phyloP scores from a whole-genome alignment of 1,139 yeast genomes.

The Magnusiomyces tetraspermus region DNA sequence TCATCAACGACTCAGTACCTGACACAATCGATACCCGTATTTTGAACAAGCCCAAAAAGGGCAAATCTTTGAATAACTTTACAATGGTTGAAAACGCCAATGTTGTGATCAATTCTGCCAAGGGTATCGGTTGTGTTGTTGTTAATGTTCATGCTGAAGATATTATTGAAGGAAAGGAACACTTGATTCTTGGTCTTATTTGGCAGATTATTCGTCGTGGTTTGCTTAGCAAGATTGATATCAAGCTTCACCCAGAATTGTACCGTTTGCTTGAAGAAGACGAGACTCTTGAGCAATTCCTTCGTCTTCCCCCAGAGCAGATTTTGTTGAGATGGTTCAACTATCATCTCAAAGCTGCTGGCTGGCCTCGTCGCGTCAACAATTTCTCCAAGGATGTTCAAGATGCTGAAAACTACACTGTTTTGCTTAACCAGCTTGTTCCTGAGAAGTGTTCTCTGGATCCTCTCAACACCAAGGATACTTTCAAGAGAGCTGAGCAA shows the following conservation, averaged over 20 bases:
- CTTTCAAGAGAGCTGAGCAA: slow-evolving; percentile 76
- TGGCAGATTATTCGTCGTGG: slow-evolving; percentile 99
- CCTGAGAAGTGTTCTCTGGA: slow-evolving; percentile 73
- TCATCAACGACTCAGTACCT: slow-evolving; percentile 95
- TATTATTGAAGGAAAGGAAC: slow-evolving; percentile 94
- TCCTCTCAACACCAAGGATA: slow-evolving; percentile 68
- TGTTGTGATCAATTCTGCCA: slow-evolving; percentile 94
- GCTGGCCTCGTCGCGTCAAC: slow-evolving; percentile 72
- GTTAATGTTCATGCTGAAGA: slow-evolving; percentile 97
- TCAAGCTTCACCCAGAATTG: slow-evolving; percentile 91
- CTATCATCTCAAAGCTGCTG: slow-evolving; percentile 91
- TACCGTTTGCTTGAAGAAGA: slow-evolving; percentile 92
- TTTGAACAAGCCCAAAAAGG: slow-evolving; percentile 72
- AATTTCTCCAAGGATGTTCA: slow-evolving; percentile 82
- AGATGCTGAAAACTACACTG: slow-evolving; percentile 93
- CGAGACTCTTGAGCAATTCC: slow-evolving; percentile 92
- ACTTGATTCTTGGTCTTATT: slow-evolving; percentile 84
- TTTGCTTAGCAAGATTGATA: slow-evolving; percentile 84
- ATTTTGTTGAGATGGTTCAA: slow-evolving; percentile 95
- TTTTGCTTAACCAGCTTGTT: slow-evolving; percentile 76
- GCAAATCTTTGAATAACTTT: slow-evolving; percentile 81
- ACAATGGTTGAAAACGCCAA: slow-evolving; percentile 96
- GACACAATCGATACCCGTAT: slow-evolving; percentile 98
- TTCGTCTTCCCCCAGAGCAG: slow-evolving; percentile 96
- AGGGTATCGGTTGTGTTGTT: slow-evolving; percentile 96